Conservation (phyloP, 805 yeast genomes). For the Vanderwaltozyma yarrowii region DNA sequence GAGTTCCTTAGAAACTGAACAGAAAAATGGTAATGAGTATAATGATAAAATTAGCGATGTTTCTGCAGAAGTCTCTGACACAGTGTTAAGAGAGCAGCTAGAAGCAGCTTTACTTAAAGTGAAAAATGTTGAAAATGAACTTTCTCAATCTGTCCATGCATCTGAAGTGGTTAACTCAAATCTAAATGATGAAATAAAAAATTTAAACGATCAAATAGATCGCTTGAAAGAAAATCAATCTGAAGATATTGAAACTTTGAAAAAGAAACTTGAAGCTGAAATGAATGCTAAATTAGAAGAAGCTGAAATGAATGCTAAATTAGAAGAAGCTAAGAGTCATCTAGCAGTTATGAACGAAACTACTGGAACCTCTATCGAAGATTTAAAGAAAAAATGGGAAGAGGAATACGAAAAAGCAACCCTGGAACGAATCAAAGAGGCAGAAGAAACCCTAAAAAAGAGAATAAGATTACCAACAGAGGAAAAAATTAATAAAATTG, state of each 20-base stretch:
- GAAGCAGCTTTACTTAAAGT: slow-evolving; percentile 13
- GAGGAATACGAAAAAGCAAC: slow-evolving; percentile 26
- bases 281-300: slow-evolving; percentile 15
- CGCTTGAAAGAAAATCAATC: slow-evolving; percentile 11
- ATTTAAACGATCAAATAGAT: background rate
- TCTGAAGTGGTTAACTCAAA: background rate
- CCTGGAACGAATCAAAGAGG: slow-evolving; percentile 28
- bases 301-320: slow-evolving; percentile 12
- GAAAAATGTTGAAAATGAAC: slow-evolving; percentile 1
- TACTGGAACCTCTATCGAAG: slow-evolving; percentile 7
- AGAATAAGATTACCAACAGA: slow-evolving; percentile 39
- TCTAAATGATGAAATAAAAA: too few relatives aligned
- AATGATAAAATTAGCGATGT: too few relatives aligned
- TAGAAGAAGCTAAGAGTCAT: slow-evolving; percentile 6
- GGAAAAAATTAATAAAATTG: slow-evolving; percentile 47
- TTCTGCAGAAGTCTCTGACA: too few relatives aligned
- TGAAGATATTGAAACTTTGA: slow-evolving; percentile 5
- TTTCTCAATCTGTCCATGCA: background rate
- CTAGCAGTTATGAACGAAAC: background rate
- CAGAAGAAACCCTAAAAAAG: slow-evolving; percentile 38
- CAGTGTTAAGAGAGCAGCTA: background rate
- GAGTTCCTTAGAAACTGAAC: background rate
- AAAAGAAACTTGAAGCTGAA: slow-evolving; percentile 19
- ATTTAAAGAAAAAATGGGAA: slow-evolving; percentile 29
- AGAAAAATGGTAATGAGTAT: too few relatives aligned